Evolutionary conservation across 257 asterid genomes (phyloP).

Genomic region (Gentiana macrophylla): DNA sequence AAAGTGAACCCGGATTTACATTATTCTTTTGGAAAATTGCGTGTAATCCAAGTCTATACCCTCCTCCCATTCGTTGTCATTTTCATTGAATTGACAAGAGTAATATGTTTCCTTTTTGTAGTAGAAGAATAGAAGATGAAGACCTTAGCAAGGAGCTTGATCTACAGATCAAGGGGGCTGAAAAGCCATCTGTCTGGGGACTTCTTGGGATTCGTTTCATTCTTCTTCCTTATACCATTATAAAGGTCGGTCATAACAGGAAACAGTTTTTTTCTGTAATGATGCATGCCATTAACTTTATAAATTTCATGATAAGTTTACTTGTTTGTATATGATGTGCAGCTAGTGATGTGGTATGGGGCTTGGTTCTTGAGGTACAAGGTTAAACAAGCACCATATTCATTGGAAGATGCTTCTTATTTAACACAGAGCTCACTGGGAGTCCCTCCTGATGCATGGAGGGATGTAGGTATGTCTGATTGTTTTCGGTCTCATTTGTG

Average conservation of each 20-base stretch:
- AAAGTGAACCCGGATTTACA: too few species aligned
- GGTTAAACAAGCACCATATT: constrained; percentile 60
- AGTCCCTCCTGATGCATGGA: constrained; percentile 62
- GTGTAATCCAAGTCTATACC: too few species aligned
- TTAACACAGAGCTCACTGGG: constrained; percentile 68
- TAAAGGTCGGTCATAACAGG: constrained; percentile 38
- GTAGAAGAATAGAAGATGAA: constrained; percentile 66
- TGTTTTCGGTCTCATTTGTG: background rate
- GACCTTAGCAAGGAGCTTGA: constrained; percentile 90
- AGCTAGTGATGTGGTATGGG: constrained; percentile 71
- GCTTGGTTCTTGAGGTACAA: constrained; percentile 85
- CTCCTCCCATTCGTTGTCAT: too few species aligned
- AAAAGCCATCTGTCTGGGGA: constrained; percentile 86
- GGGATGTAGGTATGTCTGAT: constrained; percentile 36
- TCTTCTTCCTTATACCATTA: constrained; percentile 75
- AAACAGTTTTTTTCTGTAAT: too few species aligned
- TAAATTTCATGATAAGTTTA: constrained; percentile 1
- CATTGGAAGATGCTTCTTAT: constrained; percentile 83
- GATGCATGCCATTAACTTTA: too few species aligned
- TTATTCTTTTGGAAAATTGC: too few species aligned
- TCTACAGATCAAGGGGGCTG: constrained; percentile 87
- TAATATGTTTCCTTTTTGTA: background rate
- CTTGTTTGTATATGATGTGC: constrained; percentile 11
- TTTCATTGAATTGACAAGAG: too few species aligned
- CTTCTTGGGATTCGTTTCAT: constrained; percentile 66